Conservation (phyloP, 768 basidiomycete species). For the Leccinum aurantiacum region DNA sequence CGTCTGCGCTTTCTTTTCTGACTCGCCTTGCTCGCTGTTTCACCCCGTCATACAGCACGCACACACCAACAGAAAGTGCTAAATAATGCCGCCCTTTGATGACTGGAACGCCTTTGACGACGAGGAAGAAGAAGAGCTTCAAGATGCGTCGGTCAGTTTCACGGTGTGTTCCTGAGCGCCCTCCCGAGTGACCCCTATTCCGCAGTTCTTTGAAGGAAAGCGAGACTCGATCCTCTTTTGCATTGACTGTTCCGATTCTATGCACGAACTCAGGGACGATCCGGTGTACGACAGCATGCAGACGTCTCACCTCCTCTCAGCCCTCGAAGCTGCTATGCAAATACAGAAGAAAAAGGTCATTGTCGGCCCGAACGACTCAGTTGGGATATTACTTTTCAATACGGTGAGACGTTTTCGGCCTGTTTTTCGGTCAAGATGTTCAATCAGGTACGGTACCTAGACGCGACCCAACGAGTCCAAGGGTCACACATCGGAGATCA, state of each 20-base stretch:
- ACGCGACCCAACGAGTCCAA: slow-evolving; percentile 33
- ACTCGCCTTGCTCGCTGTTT: slow-evolving; percentile 1
- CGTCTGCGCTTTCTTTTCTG: neutral
- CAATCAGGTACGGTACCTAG: slow-evolving; percentile 9
- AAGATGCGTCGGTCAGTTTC: slow-evolving; percentile 57
- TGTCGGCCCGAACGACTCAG: slow-evolving; percentile 81
- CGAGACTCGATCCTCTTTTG: slow-evolving; percentile 92
- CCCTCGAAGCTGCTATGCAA: slow-evolving; percentile 80
- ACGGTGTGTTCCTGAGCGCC: slow-evolving; percentile 10
- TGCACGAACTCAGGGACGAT: slow-evolving; percentile 73
- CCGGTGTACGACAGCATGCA: slow-evolving; percentile 62
- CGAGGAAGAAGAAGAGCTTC: slow-evolving; percentile 81
- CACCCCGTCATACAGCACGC: neutral
- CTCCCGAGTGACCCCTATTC: slow-evolving; percentile 17
- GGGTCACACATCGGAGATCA: slow-evolving; percentile 54
- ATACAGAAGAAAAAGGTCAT: slow-evolving; percentile 91
- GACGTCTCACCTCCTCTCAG: slow-evolving; percentile 74
- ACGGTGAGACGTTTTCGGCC: slow-evolving; percentile 54
- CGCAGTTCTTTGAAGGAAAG: slow-evolving; percentile 66
- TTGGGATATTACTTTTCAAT: slow-evolving; percentile 92
- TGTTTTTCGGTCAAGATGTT: neutral
- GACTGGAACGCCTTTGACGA: slow-evolving; percentile 81
- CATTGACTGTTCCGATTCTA: slow-evolving; percentile 90
- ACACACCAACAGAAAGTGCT: neutral
- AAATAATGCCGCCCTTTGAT: slow-evolving; percentile 64